Conservation (phyloP, 2,329 filamentous ascomycete species). For the Simplicillium sp. region DNA sequence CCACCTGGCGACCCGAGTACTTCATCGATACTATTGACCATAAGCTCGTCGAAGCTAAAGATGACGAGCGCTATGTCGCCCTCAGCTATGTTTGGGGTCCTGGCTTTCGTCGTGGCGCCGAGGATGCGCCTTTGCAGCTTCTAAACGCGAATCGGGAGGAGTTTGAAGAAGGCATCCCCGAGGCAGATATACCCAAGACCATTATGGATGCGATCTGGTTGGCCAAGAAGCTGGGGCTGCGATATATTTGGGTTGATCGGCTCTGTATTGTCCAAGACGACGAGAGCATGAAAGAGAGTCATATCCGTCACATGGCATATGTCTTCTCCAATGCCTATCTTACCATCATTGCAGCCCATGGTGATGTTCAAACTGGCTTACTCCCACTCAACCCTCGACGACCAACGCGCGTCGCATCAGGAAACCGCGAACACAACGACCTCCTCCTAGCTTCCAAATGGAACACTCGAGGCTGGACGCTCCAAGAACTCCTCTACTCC, state of each 20-base stretch:
- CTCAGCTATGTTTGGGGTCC: slow-evolving; percentile 35
- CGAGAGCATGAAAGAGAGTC: slow-evolving; percentile 24
- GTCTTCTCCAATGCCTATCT: slow-evolving; percentile 35
- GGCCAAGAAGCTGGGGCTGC: slow-evolving; percentile 30
- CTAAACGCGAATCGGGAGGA: slow-evolving; percentile 25
- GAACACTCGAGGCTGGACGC: slow-evolving; percentile 31
- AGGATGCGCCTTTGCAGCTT: slow-evolving; percentile 19
- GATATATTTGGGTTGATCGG: slow-evolving; percentile 36
- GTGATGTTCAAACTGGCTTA: slow-evolving; percentile 27
- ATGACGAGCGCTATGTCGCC: slow-evolving; percentile 30
- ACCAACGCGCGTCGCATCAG: slow-evolving; percentile 13
- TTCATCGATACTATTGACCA: slow-evolving; percentile 31
- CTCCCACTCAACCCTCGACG: slow-evolving; percentile 24
- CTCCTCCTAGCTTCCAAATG: slow-evolving; percentile 27
- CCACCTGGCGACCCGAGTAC: slow-evolving; percentile 29
- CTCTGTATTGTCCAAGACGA: slow-evolving; percentile 37
- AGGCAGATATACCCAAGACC: slow-evolving; percentile 28
- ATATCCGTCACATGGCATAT: slow-evolving; percentile 33
- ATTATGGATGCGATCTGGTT: slow-evolving; percentile 35
- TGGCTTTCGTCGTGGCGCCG: slow-evolving; percentile 14
- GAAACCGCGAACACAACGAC: slow-evolving; percentile 23
- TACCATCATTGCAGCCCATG: slow-evolving; percentile 32
- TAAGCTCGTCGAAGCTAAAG: slow-evolving; percentile 26
- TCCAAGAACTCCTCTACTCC: slow-evolving; percentile 32
- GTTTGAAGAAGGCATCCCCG: slow-evolving; percentile 23